A percentile compares a stretch with the other conserved stretches of the same genome.
Evolutionary conservation across 2,329 filamentous ascomycete species (phyloP).

Genomic region (Pseudogymnoascus sp.): DNA sequence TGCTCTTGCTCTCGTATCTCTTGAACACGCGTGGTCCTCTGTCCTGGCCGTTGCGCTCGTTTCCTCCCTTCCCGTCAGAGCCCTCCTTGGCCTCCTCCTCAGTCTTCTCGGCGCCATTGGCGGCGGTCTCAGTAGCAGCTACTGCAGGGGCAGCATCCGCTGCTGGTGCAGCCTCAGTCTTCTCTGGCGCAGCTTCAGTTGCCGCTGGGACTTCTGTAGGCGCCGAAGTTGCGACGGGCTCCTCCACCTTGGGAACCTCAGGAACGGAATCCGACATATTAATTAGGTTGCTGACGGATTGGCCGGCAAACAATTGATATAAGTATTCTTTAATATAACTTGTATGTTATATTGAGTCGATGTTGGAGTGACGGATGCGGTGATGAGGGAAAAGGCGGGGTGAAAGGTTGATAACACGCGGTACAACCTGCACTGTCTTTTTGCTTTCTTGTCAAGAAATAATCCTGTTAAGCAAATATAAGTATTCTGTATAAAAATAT

Average conservation of each 20-base stretch:
- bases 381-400: not conserved
- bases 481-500: not conserved
- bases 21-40: slow-evolving; percentile 20
- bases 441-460: slow-evolving; percentile 7
- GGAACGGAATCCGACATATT: slow-evolving; percentile 5
- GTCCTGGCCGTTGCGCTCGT: slow-evolving; percentile 10
- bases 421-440: slow-evolving; percentile 1
- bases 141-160: not conserved
- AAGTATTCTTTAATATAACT: not conserved
- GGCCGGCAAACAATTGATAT: not conserved
- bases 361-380: not conserved
- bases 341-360: not conserved
- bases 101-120: not conserved
- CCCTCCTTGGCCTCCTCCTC: slow-evolving; percentile 15
- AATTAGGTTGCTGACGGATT: not conserved
- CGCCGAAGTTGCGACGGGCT: not conserved
- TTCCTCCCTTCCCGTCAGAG: slow-evolving; percentile 8
- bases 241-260: not conserved
- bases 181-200: slow-evolving; percentile 13
- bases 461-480: not conserved
- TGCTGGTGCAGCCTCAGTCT: slow-evolving; percentile 9
- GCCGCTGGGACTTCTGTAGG: slow-evolving; percentile 1
- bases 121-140: not conserved
- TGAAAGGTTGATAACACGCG: slow-evolving; percentile 6
- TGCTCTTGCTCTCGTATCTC: slow-evolving; percentile 36